Conservation (phyloP, 2,329 filamentous ascomycete genomes). For the Aureobasidium pullulans region DNA sequence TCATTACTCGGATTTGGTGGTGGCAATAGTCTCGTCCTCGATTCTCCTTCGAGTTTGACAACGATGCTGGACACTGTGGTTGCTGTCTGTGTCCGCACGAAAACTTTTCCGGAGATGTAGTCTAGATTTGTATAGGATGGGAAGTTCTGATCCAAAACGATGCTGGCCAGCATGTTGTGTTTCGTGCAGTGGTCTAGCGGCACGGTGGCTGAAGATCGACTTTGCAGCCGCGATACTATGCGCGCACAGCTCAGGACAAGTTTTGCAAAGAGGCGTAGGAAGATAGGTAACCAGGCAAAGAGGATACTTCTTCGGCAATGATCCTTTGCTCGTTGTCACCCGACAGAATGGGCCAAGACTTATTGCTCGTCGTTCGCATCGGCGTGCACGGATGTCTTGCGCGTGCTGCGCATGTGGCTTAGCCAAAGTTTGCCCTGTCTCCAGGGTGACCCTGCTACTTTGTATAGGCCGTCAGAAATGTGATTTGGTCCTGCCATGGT, state of each 20-base stretch:
- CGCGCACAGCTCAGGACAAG: neutral
- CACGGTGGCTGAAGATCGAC: neutral
- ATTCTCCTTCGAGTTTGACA: constrained; percentile 79
- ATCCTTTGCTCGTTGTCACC: constrained; percentile 3
- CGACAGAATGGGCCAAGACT: constrained; percentile 3
- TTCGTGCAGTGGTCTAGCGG: neutral
- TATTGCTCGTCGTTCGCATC: constrained; percentile 3
- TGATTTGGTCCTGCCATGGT: no score
- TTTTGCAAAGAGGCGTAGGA: neutral
- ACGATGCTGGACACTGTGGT: constrained; percentile 50
- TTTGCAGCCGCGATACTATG: neutral
- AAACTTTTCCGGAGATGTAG: constrained; percentile 53
- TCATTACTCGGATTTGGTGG: constrained; percentile 34
- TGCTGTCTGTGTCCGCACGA: constrained; percentile 36
- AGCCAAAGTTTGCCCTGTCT: neutral
- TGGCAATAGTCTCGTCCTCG: constrained; percentile 56
- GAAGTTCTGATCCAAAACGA: constrained; percentile 27
- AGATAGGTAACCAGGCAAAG: neutral
- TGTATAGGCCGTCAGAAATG: neutral
- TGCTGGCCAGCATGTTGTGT: constrained; percentile 22
- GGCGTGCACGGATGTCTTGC: neutral
- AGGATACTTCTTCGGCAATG: neutral
- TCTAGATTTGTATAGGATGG: constrained; percentile 62
- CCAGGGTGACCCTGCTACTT: neutral
- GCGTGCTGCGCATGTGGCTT: neutral